Percentiles rank a stretch among this genome's conserved stretches.
These are phyloP conservation scores for Colletotrichum noveboracense DNA, from an alignment of 2,329 filamentous ascomycete genomes.

Conservation along the genomic window DNA sequence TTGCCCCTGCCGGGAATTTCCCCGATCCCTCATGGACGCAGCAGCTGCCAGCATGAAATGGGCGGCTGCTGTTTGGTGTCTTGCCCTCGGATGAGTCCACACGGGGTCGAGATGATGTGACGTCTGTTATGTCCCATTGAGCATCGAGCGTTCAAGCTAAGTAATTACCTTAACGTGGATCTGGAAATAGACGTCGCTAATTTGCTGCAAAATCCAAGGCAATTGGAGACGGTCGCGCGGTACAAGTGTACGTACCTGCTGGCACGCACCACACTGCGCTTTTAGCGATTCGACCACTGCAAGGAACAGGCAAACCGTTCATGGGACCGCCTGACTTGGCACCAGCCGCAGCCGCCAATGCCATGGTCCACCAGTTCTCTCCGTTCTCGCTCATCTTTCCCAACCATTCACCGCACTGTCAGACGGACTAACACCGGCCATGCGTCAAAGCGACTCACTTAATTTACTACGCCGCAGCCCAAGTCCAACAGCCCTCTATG, in stretches of 20 bases:
- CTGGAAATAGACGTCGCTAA: constrained; percentile 4
- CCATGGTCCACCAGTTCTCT: background rate
- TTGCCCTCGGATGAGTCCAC: background rate
- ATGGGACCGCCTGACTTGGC: constrained; percentile 5
- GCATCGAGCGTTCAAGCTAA: background rate
- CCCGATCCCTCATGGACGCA: background rate
- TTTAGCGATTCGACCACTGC: background rate
- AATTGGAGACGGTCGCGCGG: background rate
- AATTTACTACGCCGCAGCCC: constrained; percentile 2
- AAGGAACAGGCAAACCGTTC: constrained; percentile 11
- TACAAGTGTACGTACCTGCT: background rate
- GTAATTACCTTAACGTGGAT: background rate
- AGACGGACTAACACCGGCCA: background rate
- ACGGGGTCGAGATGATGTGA: constrained; percentile 8
- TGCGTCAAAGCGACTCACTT: constrained; percentile 5
- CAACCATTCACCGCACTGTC: background rate
- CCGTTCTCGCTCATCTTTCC: background rate
- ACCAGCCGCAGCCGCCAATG: background rate
- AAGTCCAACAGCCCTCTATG: background rate
- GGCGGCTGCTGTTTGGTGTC: background rate
- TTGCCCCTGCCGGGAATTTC: background rate
- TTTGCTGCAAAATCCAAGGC: background rate
- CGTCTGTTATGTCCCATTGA: background rate
- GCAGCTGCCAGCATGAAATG: background rate
- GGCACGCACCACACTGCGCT: background rate